These are phyloP conservation scores for Pleurostoma richardsiae DNA, from an alignment of 2,329 filamentous ascomycete species.

Conservation along the genomic window DNA sequence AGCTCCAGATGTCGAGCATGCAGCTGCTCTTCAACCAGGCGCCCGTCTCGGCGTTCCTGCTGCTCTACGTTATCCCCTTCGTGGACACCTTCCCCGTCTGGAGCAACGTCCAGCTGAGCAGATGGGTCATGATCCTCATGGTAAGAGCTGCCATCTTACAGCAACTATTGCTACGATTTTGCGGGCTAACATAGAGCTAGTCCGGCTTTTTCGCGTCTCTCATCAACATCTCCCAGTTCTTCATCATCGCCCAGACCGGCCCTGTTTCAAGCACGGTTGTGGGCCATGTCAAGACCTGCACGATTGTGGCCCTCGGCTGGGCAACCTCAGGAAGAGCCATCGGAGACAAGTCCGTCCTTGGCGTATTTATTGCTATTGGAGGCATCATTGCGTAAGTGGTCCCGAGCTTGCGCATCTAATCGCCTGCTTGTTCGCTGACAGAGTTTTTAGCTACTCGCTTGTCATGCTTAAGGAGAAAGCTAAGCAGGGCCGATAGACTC, in stretches of 20 bases:
- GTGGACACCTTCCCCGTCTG: slow-evolving; percentile 58
- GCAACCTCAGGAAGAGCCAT: slow-evolving; percentile 48
- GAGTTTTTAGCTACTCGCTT: slow-evolving; percentile 34
- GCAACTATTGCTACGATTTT: slow-evolving; percentile 8
- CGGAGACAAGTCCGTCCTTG: slow-evolving; percentile 48
- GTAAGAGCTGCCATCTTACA: slow-evolving; percentile 27
- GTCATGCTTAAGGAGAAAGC: slow-evolving; percentile 40
- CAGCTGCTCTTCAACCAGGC: slow-evolving; percentile 67
- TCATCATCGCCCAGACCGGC: slow-evolving; percentile 56
- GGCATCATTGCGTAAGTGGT: slow-evolving; percentile 51
- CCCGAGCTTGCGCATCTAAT: slow-evolving; percentile 28
- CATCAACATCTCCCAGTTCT: slow-evolving; percentile 62
- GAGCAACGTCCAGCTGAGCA: slow-evolving; percentile 40
- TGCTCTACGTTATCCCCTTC: slow-evolving; percentile 63
- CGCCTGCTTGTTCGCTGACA: not conserved
- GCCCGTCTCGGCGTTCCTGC: slow-evolving; percentile 54
- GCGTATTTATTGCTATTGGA: slow-evolving; percentile 49
- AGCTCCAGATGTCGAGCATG: slow-evolving; percentile 62
- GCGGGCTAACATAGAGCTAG: slow-evolving; percentile 25
- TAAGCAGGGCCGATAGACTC: slow-evolving; percentile 8
- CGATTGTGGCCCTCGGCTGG: slow-evolving; percentile 62
- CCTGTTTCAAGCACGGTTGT: slow-evolving; percentile 62
- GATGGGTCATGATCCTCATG: slow-evolving; percentile 55
- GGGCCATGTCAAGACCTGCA: slow-evolving; percentile 61
- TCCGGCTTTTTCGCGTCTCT: slow-evolving; percentile 59